Base-by-base conservation (phyloP, 371 early-diverging fungal genomes). In the Mortierella sp. region DNA sequence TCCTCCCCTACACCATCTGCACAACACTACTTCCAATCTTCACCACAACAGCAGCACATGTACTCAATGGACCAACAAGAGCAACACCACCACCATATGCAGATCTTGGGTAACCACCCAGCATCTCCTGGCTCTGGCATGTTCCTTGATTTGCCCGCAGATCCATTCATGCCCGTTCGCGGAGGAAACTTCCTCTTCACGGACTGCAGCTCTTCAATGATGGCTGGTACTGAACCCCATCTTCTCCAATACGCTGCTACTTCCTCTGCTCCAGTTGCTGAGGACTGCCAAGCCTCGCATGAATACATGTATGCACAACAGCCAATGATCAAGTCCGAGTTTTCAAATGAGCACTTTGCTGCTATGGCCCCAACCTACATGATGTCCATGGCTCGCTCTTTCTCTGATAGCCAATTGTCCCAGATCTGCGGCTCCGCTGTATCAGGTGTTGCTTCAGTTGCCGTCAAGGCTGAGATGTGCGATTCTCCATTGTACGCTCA, bases 91-190 rank as follows among this genome's bases (percentile, higher is more conserved):
- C 79, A 79, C 40, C 79, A 79, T 37, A 49, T 74, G 20, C 75
- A 75, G 58, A 80, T 80, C 62, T 66, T 80, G 35, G 80, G 80
- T 18, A 71, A 75, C 58, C 75, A 80, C 54, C 75, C 80, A 0
- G 72, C 71, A 12, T 80, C 80, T 2, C 80, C 80, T 16, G 62
- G 8, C 20, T 49, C 68, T 4, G 49, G 62, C 72, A 35, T 62
- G 35, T 75, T 80, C 62, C 54, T 80, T 30, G 80, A 80, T 4
- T 43, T 75, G 51, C 75, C 67, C 18, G 22, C 65, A 14, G 73
- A 68, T 14, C 43, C 73, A 9, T 73, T 65, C 40, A 66, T 66
- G 63, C 22, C 52, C 14, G 20, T 54, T 2, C 55, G 39, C 18
- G 24, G n/a, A n/a, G 30, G 14, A n/a, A 58, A 30, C 32, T n/a